phyloP scores from a whole-genome alignment of 1,284 basidiomycete species.

The Malassezia equina region DNA sequence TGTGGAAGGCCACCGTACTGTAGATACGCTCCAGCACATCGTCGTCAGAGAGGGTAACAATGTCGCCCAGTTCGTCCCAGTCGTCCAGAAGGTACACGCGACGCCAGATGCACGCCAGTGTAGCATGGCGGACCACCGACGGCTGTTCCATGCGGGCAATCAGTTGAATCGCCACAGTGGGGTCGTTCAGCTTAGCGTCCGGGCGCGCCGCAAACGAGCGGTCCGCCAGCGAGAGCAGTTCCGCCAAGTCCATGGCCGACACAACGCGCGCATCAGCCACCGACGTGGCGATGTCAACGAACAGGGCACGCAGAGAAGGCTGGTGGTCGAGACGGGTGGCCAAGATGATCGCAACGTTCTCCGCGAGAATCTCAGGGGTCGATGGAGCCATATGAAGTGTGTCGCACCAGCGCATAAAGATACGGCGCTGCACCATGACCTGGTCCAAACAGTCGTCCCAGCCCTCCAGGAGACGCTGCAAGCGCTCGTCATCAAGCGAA shows the following conservation, averaged over 20 bases:
- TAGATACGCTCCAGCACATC: conserved; percentile 19
- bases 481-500: conserved; percentile 16
- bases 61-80: conserved; percentile 29
- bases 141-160: conserved; percentile 49
- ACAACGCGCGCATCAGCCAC: conserved; percentile 41
- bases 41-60: conserved; percentile 23
- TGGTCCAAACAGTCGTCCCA: conserved; percentile 53
- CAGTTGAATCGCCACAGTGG: conserved; percentile 51
- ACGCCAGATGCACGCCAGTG: conserved; percentile 49
- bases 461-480: conserved; percentile 46
- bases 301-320: conserved; percentile 28
- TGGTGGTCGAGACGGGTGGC: conserved; percentile 15
- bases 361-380: conserved; percentile 17
- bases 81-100: conserved; percentile 5
- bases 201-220: conserved; percentile 26
- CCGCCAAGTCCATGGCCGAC: conserved; percentile 53
- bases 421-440: conserved; percentile 53
- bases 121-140: conserved; percentile 1
- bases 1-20: conserved; percentile 8
- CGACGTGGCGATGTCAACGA: conserved; percentile 29
- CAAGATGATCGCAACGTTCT: conserved; percentile 14
- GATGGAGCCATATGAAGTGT: conserved; percentile 4
- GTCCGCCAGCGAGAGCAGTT: conserved; percentile 53
- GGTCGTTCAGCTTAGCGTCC: conserved; percentile 48
- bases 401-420: conserved; percentile 36